Evolutionary conservation across 441 rosid species (phyloP), one percentile per base, ranked within the genome.

Genomic region (Pelargonium citronellum): DNA sequence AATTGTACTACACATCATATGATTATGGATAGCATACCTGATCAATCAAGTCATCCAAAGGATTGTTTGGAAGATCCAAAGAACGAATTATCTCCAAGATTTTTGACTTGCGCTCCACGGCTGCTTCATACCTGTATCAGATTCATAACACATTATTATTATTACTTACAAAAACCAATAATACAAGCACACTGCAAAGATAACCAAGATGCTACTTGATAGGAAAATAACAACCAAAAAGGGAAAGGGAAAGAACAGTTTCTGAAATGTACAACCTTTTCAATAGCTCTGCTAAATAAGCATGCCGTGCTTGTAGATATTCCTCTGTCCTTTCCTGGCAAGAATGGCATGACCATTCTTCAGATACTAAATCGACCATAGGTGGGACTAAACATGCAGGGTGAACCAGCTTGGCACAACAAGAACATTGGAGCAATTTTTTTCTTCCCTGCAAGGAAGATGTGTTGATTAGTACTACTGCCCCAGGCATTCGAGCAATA

Each of bases 251-350:
- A 70, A 49, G 37, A 74, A 76, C 22, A 19, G 67, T 13, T 58
- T 63, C 58, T 17, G 37, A 64, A 60, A 34, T 68, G 58, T 71
- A 62, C 24, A 72, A 92, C 99, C 99, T 89, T 82, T 87, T 89
- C 77, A 77, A 82, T 73, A 92, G 84, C 73, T 91, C 90, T 58
- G 84, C 87, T 73, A 83, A 30, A 84, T 90, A 95, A 51, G 66
- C 79, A 75, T 79, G 90, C 78, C 89, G 84, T 74, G 84, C 87
- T 84, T 89, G 86, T 71, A 95, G 84, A 83, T 75, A 95, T 77
- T 95, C 98, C 64, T 91, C 98, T 77, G 99, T 95, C 80, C 89
- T 95, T 78, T 89, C 93, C 82, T 92, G 91, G 87, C 99, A 95
- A 13, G 98, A 92, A 78, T 87, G 87, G 73, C 99, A 95, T 34